Base-by-base conservation (phyloP, 352 stramenopile species). In the Peronospora farinosa region DNA sequence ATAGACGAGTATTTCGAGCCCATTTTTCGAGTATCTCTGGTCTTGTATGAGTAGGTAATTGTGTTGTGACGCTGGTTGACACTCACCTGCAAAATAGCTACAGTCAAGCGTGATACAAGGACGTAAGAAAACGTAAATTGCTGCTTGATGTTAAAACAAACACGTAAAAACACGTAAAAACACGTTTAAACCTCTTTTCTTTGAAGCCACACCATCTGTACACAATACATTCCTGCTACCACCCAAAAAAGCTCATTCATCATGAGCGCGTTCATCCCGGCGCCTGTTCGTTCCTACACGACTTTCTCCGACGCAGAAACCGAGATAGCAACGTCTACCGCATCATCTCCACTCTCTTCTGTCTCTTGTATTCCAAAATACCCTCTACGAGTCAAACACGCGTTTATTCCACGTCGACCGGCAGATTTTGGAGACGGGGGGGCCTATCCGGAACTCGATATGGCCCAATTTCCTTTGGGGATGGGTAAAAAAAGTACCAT, bases 381-480 rank as follows among this genome's bases (percentile, higher is more conserved):
- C 41, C 79, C 82, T 6, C 60, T 64, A 2, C 82, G 82, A 27
- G 55, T 84, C 0, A 41, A 43, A 23, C 51, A 67, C 12, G 69
- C 79, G 49, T 93, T 91, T 52, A 57, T 89, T 1, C 82, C 82
- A 31, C 79, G 79, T 9, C 65, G 62, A 16, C 44, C 54, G 16
- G 68, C 69, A 21, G 97, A 99, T 68, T 99, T 98, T 74, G 95
- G 94, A 31, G 96, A 99, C 69, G 96, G 96, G 37, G 97, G 96
- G 33, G 96, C 96, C 41, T 99, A 95, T 65, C 97, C 96, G 0
- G 97, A 99, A 83, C 96, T 99, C 51, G 96, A 99, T 67, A 72
- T 99, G 23, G 92, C 95, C 52, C 95, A 98, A 72, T 98, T 98
- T 63, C 96, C 96, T 7, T 66, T 97, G 1, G 81, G 91, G 60